Conservation (phyloP, 176 grass and related monocot genomes). For the Aechmea fasciata region DNA sequence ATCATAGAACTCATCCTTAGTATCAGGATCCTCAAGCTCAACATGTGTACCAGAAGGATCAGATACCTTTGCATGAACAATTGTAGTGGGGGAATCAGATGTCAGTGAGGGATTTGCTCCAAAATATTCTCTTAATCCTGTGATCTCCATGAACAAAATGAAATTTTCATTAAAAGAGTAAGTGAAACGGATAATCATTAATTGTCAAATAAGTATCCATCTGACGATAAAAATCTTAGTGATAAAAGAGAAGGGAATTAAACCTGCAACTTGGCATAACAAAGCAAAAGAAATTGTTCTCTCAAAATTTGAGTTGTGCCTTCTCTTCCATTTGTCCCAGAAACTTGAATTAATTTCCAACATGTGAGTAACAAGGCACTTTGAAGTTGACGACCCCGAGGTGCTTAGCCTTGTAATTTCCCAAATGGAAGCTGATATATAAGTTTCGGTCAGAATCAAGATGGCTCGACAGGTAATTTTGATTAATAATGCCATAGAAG, state of each 20-base stretch:
- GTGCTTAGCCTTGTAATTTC: constrained; percentile 66
- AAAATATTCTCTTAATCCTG: constrained; percentile 92
- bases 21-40: constrained; percentile 55
- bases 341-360: constrained; percentile 51
- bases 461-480: neutral
- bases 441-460: constrained; percentile 7
- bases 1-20: constrained; percentile 91
- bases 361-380: constrained; percentile 76
- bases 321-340: constrained; percentile 83
- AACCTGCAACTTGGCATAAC: constrained; percentile 95
- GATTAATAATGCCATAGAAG: too few relatives aligned
- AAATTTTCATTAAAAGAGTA: neutral
- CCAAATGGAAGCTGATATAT: constrained; percentile 80
- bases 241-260: neutral
- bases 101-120: constrained; percentile 61
- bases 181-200: neutral
- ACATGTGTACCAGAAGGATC: constrained; percentile 35
- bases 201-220: neutral
- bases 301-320: constrained; percentile 47
- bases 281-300: constrained; percentile 78
- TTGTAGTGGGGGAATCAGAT: constrained; percentile 47
- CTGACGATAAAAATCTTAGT: neutral
- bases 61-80: constrained; percentile 42
- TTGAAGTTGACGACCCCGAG: constrained; percentile 30
- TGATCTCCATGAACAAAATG: constrained; percentile 15